Conservation (phyloP, 345 rosid genomes). For the Conringia planisiliqua region DNA sequence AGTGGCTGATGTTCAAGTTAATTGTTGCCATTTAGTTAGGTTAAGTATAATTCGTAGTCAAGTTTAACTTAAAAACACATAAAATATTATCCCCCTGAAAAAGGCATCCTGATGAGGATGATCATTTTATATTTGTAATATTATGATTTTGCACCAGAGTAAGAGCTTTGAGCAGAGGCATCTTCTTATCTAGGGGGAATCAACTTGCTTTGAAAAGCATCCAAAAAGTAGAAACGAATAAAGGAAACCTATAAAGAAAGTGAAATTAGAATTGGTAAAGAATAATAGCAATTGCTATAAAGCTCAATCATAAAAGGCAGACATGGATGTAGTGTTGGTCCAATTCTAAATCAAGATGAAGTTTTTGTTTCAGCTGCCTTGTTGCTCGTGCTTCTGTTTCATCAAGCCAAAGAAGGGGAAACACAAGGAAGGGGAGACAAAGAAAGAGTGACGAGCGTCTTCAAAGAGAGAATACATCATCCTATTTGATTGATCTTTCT, state of each 20-base stretch:
- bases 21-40: not conserved
- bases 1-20: not conserved
- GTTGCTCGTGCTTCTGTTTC: conserved; percentile 45
- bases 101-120: not conserved
- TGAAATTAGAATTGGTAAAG: not conserved
- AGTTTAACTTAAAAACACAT: not conserved
- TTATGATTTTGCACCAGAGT: not conserved
- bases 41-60: not conserved
- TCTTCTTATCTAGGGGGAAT: conserved; percentile 30
- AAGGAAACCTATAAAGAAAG: not conserved
- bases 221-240: conserved; percentile 32
- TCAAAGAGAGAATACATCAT: not conserved
- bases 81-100: not conserved
- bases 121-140: not conserved
- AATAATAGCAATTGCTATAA: not conserved
- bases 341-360: conserved; percentile 41
- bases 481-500: conserved; percentile 1
- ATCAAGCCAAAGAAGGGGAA: conserved; percentile 46
- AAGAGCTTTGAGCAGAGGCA: conserved; percentile 26
- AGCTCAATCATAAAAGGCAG: conserved; percentile 2
- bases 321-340: not conserved
- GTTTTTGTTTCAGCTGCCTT: conserved; percentile 56
- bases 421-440: conserved; percentile 41
- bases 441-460: conserved; percentile 16
- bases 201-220: conserved; percentile 33